Conservation (phyloP, 495 filamentous ascomycete genomes). For the Aspergillus ostianus region DNA sequence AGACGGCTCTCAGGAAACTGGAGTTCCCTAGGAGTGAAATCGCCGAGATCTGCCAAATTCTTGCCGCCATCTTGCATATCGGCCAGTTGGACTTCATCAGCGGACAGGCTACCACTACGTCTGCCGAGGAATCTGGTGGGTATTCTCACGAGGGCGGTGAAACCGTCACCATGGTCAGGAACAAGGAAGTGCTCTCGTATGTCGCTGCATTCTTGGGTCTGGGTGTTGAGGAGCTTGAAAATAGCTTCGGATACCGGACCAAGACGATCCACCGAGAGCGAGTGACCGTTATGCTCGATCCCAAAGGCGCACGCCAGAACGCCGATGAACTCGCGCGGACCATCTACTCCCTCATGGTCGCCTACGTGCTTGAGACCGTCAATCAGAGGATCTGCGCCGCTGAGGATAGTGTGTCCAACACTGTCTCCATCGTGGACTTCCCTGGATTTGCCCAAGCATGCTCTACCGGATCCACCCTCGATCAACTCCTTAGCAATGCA, state of each 20-base stretch:
- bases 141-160: constrained; percentile 94
- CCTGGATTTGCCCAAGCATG: constrained; percentile 85
- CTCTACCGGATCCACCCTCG: constrained; percentile 79
- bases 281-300: constrained; percentile 96
- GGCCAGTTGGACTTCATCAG: constrained; percentile 91
- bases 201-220: constrained; percentile 92
- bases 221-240: constrained; percentile 73
- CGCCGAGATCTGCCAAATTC: constrained; percentile 91
- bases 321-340: constrained; percentile 93
- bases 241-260: constrained; percentile 87
- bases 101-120: constrained; percentile 70
- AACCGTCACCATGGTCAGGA: constrained; percentile 79
- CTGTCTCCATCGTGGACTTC: constrained; percentile 92
- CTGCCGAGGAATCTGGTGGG: constrained; percentile 88
- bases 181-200: constrained; percentile 83
- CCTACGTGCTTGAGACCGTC: constrained; percentile 86
- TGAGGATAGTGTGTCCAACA: constrained; percentile 87
- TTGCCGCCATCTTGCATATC: constrained; percentile 90
- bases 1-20: constrained; percentile 88
- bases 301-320: constrained; percentile 81
- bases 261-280: constrained; percentile 93
- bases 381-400: constrained; percentile 87
- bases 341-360: constrained; percentile 91
- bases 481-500: constrained; percentile 93
- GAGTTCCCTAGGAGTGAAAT: constrained; percentile 93